Percentiles rank a stretch among this genome's conserved stretches.
Conservation (phyloP, 2,329 filamentous ascomycete genomes). For the Aspergillus fructus region DNA sequence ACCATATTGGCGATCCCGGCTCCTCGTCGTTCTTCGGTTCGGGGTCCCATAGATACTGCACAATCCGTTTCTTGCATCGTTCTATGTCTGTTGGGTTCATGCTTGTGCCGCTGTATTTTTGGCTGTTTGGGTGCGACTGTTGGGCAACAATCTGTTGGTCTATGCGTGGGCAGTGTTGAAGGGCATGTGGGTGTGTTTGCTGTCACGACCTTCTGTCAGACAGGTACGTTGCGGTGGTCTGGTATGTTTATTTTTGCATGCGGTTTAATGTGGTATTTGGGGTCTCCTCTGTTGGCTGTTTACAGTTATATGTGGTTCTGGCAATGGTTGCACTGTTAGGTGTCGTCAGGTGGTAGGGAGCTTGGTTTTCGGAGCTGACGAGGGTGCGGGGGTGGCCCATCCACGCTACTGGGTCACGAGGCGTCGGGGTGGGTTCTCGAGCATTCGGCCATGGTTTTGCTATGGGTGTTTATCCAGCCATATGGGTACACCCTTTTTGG, state of each 20-base stretch:
- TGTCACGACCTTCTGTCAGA: neutral
- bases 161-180: neutral
- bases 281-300: neutral
- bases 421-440: too few relatives aligned
- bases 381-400: too few relatives aligned
- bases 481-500: too few relatives aligned
- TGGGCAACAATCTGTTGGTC: neutral
- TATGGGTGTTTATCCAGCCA: too few relatives aligned
- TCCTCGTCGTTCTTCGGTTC: constrained; percentile 76
- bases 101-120: neutral
- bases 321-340: too few relatives aligned
- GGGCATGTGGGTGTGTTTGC: neutral
- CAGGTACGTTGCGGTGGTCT: too few relatives aligned
- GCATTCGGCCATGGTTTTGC: too few relatives aligned
- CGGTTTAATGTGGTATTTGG: neutral
- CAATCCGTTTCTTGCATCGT: constrained; percentile 75
- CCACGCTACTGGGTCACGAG: too few relatives aligned
- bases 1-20: constrained; percentile 75
- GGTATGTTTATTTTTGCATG: neutral
- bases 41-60: constrained; percentile 91
- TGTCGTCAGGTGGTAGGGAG: too few relatives aligned
- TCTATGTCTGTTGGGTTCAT: constrained; percentile 73
- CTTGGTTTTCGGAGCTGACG: too few relatives aligned
- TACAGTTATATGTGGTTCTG: neutral
- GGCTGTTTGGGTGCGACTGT: neutral